phyloP scores from a whole-genome alignment of 345 rosid genomes.

The Eucalyptus globulus region DNA sequence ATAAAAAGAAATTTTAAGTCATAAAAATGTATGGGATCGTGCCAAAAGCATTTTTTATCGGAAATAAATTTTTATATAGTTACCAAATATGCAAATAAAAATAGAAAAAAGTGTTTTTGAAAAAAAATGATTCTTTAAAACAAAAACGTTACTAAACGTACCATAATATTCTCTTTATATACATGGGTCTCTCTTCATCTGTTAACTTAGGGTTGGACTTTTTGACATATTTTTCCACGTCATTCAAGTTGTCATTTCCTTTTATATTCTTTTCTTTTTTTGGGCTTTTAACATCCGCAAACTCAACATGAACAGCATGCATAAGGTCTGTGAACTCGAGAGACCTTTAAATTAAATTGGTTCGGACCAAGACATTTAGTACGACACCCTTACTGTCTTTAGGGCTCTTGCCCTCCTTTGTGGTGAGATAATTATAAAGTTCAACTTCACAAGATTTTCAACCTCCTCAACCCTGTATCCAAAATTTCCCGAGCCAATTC shows the following conservation, averaged over 20 bases:
- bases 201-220: background rate
- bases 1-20: no score
- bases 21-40: no score
- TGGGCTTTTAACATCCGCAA: background rate
- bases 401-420: background rate
- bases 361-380: background rate
- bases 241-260: background rate
- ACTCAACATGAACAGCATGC: background rate
- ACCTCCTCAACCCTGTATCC: background rate
- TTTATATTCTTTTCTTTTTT: background rate
- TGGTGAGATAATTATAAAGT: background rate
- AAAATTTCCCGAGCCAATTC: background rate
- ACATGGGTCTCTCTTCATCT: background rate
- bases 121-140: no score
- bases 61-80: no score
- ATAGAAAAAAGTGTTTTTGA: no score
- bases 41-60: no score
- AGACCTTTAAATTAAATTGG: background rate
- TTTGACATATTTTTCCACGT: background rate
- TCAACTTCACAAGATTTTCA: background rate
- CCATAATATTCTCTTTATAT: background rate
- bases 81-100: no score
- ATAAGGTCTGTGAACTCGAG: background rate
- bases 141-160: accelerated
- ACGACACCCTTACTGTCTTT: background rate